phyloP scores from a whole-genome alignment of 2,329 filamentous ascomycete species.

The Venturiaceae sp. region DNA sequence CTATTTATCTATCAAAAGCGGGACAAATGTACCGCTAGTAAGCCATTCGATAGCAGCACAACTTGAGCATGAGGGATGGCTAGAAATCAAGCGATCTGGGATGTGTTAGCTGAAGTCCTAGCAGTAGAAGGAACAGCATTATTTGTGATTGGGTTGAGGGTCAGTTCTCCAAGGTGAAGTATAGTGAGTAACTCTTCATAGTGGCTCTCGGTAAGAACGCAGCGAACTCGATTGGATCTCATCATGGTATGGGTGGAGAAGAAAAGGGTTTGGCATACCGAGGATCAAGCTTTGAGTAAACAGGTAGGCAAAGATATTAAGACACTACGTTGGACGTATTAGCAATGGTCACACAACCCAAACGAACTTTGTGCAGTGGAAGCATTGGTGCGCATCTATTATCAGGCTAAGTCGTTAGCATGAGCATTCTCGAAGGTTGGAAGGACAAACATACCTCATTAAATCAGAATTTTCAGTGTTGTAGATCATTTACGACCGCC shows the following conservation, averaged over 20 bases:
- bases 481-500: conserved; percentile 42
- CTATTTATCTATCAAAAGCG: no score
- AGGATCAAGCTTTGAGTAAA: neutral
- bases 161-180: conserved; percentile 60
- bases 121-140: neutral
- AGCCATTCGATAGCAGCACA: no score
- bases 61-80: no score
- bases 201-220: conserved; percentile 53
- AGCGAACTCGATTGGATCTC: conserved; percentile 50
- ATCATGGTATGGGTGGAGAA: conserved; percentile 35
- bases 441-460: conserved; percentile 44
- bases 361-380: neutral
- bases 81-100: neutral
- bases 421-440: neutral
- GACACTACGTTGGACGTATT: neutral
- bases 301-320: neutral
- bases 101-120: neutral
- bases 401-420: conserved; percentile 25
- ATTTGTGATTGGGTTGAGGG: conserved; percentile 7
- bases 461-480: conserved; percentile 62
- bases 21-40: no score
- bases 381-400: conserved; percentile 19
- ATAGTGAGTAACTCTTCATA: conserved; percentile 45
- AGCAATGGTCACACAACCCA: neutral
- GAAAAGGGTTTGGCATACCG: conserved; percentile 8